Evolutionary conservation across 805 yeast species (phyloP), one percentile per base, ranked within the genome.

Genomic region (Kurtzmaniella fragi): DNA sequence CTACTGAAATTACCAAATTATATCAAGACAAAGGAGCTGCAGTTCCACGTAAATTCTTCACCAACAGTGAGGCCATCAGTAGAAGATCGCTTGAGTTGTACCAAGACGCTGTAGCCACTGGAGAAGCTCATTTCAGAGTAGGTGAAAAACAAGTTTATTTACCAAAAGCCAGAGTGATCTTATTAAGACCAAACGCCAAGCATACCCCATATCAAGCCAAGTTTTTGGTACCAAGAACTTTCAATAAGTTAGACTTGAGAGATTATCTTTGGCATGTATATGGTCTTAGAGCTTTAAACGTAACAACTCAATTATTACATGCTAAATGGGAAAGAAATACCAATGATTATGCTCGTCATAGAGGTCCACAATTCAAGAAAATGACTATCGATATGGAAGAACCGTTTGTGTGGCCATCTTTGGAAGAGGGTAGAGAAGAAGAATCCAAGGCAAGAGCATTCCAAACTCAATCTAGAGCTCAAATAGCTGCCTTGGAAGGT

Each of bases 191-290:
- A 32, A 85, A 85, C 54, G 96, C 98, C n/a, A 86, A 86, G 56
- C 95, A 87, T 63, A 85, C 96, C 0, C 99, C 99, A 35, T 90
- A 85, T 65, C 97, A 89, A 63, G 98, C 98, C 36, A 89, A 88
- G 60, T 93, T 93, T 63, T 78, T 86, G 47, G 99, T 95, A 14
- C 99, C 99, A 12, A 79, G 84, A 55, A 78, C 86, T 40, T 90
- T 93, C 73, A 93, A 93, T 70, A 91, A 90, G 61, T 71, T 93
- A 67, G 98, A 91, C 61, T 72, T 93, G 45, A 78, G 99, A 61
- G 99, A 93, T 65, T 93, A 93, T 57, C 71, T 93, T 46, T 93
- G 81, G 77, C 80, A 90, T 52, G 70, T 93, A 4, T 93, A 93
- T 56, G 96, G 96, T 2, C 71, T 93, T 44, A 75, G 96, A 51